Evolutionary conservation across 306 rosid genomes (phyloP).

Genomic region (Prunus salicina): DNA sequence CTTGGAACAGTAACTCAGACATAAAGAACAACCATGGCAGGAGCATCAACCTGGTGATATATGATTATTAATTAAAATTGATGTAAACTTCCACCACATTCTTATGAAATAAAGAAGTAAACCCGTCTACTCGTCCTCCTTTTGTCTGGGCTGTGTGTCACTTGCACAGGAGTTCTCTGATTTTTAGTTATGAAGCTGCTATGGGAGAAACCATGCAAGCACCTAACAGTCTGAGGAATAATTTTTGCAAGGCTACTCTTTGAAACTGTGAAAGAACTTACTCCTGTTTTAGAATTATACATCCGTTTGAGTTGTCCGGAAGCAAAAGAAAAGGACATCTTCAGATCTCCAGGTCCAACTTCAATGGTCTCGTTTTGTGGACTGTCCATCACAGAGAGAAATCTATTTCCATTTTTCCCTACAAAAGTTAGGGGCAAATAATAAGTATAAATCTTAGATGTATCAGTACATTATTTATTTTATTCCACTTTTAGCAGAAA

Average conservation of each 20-base stretch:
- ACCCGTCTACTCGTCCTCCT: neutral
- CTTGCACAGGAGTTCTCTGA: neutral
- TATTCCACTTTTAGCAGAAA: too few relatives aligned
- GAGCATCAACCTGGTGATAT: conserved; percentile 60
- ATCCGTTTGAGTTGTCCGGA: conserved; percentile 81
- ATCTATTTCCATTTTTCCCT: conserved; percentile 38
- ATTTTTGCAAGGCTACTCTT: neutral
- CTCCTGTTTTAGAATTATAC: conserved; percentile 62
- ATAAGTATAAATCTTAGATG: neutral
- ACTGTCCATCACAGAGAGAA: conserved; percentile 16
- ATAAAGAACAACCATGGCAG: too few relatives aligned
- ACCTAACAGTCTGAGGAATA: neutral
- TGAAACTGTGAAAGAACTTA: conserved; percentile 42
- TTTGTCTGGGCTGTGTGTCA: neutral
- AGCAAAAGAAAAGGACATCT: conserved; percentile 68
- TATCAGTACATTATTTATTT: too few relatives aligned
- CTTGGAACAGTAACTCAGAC: too few relatives aligned
- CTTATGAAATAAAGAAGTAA: conserved; percentile 17
- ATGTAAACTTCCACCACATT: conserved; percentile 9
- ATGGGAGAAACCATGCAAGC: too few relatives aligned
- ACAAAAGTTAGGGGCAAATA: conserved; percentile 27
- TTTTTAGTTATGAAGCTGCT: too few relatives aligned
- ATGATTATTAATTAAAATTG: conserved; percentile 17
- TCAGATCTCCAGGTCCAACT: conserved; percentile 75
- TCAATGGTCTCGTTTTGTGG: conserved; percentile 38